These are phyloP conservation scores for Moniliella sp. DNA, from an alignment of 1,284 basidiomycete species.

Conservation along the genomic window DNA sequence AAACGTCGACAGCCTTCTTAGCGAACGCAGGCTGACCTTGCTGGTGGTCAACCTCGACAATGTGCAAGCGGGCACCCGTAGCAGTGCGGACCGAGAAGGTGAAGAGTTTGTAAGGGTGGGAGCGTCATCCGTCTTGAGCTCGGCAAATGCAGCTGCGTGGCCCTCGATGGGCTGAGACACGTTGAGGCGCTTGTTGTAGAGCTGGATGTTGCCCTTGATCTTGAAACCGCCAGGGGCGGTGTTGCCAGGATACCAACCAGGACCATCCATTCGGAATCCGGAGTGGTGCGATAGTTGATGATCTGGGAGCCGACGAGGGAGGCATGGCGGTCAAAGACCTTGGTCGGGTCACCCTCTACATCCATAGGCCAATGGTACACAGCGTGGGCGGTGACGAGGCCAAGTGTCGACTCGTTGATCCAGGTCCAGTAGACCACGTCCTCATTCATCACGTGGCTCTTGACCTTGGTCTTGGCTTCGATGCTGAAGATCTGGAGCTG, in stretches of 20 bases:
- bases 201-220: slow-evolving; percentile 57
- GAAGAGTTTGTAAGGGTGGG: slow-evolving; percentile 52
- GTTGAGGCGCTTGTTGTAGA: slow-evolving; percentile 68
- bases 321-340: slow-evolving; percentile 88
- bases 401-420: slow-evolving; percentile 72
- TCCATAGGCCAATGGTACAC: slow-evolving; percentile 96
- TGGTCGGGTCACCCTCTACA: slow-evolving; percentile 52
- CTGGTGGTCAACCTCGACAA: slow-evolving; percentile 93
- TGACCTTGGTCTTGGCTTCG: slow-evolving; percentile 82
- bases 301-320: slow-evolving; percentile 82
- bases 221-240: slow-evolving; percentile 40
- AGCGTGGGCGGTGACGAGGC: slow-evolving; percentile 78
- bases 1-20: slow-evolving; percentile 97
- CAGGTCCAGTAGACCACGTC: slow-evolving; percentile 98
- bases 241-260: slow-evolving; percentile 86
- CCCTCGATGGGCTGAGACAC: slow-evolving; percentile 97
- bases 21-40: slow-evolving; percentile 73
- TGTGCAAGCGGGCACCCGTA: slow-evolving; percentile 90
- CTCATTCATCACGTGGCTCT: slow-evolving; percentile 78
- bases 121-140: slow-evolving; percentile 43
- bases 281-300: slow-evolving; percentile 83
- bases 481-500: slow-evolving; percentile 98
- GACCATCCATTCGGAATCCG: slow-evolving; percentile 91
- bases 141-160: slow-evolving; percentile 86
- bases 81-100: slow-evolving; percentile 85